Conservation (phyloP, 225 moss, liverwort and hornwort genomes). For the Antitrichia curtipendula region DNA sequence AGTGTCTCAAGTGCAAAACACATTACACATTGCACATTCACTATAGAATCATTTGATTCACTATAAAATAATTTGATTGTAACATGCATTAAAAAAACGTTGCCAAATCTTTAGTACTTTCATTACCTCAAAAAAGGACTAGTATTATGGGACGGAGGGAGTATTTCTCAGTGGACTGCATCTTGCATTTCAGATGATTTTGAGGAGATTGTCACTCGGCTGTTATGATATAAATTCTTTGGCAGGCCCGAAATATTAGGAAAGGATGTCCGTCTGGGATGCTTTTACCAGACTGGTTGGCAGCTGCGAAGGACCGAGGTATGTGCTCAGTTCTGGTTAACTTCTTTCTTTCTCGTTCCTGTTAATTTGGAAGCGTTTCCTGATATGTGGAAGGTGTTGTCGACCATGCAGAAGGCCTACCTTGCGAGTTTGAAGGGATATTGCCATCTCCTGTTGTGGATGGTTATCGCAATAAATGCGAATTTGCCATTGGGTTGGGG, state of each 20-base stretch:
- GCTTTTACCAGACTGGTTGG: slow-evolving; percentile 86
- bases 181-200: neutral
- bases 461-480: slow-evolving; percentile 98
- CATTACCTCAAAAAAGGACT: neutral
- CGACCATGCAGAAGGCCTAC: slow-evolving; percentile 61
- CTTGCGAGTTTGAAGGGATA: slow-evolving; percentile 79
- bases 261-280: slow-evolving; percentile 73
- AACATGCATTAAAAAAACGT: too few species aligned
- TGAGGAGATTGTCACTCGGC: neutral
- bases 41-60: too few species aligned
- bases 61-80: neutral
- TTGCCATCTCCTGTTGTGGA: slow-evolving; percentile 87
- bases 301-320: slow-evolving; percentile 81
- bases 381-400: neutral
- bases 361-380: neutral
- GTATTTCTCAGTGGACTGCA: neutral
- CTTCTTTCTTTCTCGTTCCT: neutral
- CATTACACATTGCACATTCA: neutral
- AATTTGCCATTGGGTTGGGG: slow-evolving; percentile 83
- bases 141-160: neutral
- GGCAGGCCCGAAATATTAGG: slow-evolving; percentile 75
- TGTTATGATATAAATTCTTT: neutral
- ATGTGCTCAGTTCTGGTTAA: neutral
- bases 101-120: neutral
- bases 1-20: too few species aligned